Conservation (phyloP, 148 eudicot genomes). For the Chenopodium formosanum region DNA sequence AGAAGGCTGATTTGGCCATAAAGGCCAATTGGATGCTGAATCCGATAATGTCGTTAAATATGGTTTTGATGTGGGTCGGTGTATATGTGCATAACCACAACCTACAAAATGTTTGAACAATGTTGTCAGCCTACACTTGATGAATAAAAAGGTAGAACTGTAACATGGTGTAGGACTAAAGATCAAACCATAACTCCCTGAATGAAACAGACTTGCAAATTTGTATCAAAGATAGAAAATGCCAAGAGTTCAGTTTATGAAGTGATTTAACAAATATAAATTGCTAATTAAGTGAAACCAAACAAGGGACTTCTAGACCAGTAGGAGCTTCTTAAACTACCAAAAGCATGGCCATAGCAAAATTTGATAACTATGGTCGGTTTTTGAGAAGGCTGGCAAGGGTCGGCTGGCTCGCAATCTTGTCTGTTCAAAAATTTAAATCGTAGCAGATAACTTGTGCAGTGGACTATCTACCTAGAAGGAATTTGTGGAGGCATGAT, state of each 20-base stretch:
- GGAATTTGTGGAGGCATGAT: no score
- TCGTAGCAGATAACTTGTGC: no score
- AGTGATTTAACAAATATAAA: neutral
- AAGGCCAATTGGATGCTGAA: constrained; percentile 8
- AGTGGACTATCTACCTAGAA: no score
- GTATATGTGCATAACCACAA: constrained; percentile 1
- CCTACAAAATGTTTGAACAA: constrained; percentile 13
- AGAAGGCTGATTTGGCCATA: neutral
- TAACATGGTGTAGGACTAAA: neutral
- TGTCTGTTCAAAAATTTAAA: no score
- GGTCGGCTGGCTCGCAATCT: no score
- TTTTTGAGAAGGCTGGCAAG: neutral
- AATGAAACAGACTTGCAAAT: neutral
- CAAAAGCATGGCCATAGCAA: neutral
- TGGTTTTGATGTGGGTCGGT: neutral
- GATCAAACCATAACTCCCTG: neutral
- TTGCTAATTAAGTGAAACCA: neutral
- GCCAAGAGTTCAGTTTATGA: neutral
- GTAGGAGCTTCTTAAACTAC: neutral
- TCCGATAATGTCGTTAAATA: neutral
- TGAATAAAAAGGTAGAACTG: neutral
- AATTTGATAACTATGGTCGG: neutral
- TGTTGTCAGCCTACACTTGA: neutral
- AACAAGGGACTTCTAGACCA: neutral
- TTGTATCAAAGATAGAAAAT: neutral